Base-by-base conservation (phyloP, 2,329 filamentous ascomycete species). In the Calonectria multiphialidica region DNA sequence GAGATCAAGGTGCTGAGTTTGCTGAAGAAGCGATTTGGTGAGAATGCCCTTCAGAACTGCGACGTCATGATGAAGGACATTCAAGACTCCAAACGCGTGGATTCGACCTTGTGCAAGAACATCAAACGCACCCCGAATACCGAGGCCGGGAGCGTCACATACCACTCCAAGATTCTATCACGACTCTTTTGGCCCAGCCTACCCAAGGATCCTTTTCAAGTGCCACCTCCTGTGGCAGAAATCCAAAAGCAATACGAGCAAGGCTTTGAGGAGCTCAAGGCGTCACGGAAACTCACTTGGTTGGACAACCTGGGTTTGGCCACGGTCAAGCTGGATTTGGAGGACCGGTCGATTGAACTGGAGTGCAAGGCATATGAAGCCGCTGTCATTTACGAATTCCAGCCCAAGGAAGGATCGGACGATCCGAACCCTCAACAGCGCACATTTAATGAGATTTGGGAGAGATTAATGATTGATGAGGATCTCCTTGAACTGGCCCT, bases 61-160 rank as follows among this genome's bases (percentile, higher is more conserved):
- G 96, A 99, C 81, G 97, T 99, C 79, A 99, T 99, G 97, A 90
- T 99, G 70, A 94, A 93, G 75, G 97, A 99, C 81, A 94, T 98
- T 42, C 90, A 94, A 75, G 96, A 98, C 80, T 98, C 95, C 1
- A 89, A 89, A 72, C 89, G 91, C 49, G 90, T 97, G 71, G 94
- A 98, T 80, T 85, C 87, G 9, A 86, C 89, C 15, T 91, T 98
- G 57, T 87, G 91, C 49, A 88, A 87, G 69, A 82, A 80, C 70
- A 71, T 84, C 25, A 74, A 65, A 3, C 68, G 59, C 42, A 45
- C 69, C 16, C 68, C 72, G 2, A 70, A 72, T 12, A 35, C 71
- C 2, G 74, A 75, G 63, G 59, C 72, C 28, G 77, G 72, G 15
- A 70, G 69, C 12, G 72, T 80, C 3, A 83, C 88, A 16, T 91